Evolutionary conservation across 73 alveolate species (phyloP), one percentile per base, ranked within the genome.

Genomic region (Paramecium sonneborni): DNA sequence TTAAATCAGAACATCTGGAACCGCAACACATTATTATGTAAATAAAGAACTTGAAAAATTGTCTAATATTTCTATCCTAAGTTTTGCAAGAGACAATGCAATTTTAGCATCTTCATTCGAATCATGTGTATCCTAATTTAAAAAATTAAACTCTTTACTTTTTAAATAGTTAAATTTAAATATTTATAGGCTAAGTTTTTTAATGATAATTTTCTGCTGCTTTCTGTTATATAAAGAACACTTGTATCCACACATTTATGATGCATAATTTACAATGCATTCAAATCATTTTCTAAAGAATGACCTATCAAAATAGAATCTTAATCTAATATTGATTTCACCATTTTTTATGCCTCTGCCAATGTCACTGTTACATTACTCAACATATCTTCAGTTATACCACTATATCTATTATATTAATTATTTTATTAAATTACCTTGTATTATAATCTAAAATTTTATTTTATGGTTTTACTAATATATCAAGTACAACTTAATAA

Each of bases 401-500:
- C 99, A 30, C 96, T 87, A 68, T 94, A 72, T 72, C 86, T 72
- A 28, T 9, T 30, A 7, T 5, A 35, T 48, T 8, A 14, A 1
- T 48, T 48, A 14, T 14, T 70, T 70, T 4, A 10, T 34, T 26
- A 3, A 30, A 23, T 15, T 72, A 96, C 96, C 93, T 94, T n/a
- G 99, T 94, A 20, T 97, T 69, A 85, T 70, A 96, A 88, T 96
- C 93, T 9, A 95, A 85, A 12, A 96, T 95, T 28, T 57, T 92
- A 18, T 94, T 95, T 21, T 93, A 82, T 6, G 98, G 98, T 41
- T 92, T 88, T 4, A 94, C 97, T 37, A 92, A 94, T 12, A 74
- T 23, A 82, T 96, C 99, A 21, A 92, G 87, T 2, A 96, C 89
- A 32, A 96, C 97, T 32, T 96, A 92, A 18, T 97, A 97, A 85